phyloP scores from a whole-genome alignment of 352 stramenopile genomes.

The Globisporangium cystogenes region DNA sequence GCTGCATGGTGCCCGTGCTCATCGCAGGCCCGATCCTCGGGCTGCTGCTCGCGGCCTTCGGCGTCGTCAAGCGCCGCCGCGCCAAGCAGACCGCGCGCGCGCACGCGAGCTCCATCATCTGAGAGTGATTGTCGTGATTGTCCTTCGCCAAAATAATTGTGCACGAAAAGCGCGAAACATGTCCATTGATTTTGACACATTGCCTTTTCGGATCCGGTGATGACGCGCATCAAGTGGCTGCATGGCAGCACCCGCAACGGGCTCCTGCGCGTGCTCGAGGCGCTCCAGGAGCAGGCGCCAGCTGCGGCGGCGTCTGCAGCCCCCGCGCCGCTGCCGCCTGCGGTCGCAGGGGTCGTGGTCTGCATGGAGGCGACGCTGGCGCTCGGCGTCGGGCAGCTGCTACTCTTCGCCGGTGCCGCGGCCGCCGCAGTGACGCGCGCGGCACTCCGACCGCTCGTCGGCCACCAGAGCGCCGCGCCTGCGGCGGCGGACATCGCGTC shows the following conservation, averaged over 20 bases:
- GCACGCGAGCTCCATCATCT: constrained; percentile 24
- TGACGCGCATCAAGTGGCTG: constrained; percentile 12
- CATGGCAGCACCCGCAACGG: constrained; percentile 19
- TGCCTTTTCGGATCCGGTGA: not conserved
- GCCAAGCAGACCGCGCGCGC: constrained; percentile 19
- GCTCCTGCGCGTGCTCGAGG: constrained; percentile 18
- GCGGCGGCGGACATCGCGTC: constrained; percentile 8
- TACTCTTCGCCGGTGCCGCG: constrained; percentile 23
- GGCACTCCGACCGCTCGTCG: not conserved
- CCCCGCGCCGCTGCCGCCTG: constrained; percentile 5
- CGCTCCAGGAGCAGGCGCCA: constrained; percentile 4
- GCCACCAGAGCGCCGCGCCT: not conserved
- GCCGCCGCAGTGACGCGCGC: constrained; percentile 11
- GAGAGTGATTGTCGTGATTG: not conserved
- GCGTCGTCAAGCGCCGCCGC: constrained; percentile 40
- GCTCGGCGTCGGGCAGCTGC: constrained; percentile 23
- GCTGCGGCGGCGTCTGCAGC: too few relatives aligned
- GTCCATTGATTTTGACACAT: constrained; percentile 2
- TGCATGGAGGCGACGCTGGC: constrained; percentile 34
- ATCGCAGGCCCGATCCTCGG: constrained; percentile 51
- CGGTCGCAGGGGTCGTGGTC: constrained; percentile 25
- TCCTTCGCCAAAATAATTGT: not conserved
- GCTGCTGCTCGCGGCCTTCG: constrained; percentile 24
- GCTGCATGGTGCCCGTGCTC: constrained; percentile 48
- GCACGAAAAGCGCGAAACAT: not conserved